Evolutionary conservation across 2,329 filamentous ascomycete genomes (phyloP), one percentile per base, ranked within the genome.

Genomic region (Fusarium sp.): DNA sequence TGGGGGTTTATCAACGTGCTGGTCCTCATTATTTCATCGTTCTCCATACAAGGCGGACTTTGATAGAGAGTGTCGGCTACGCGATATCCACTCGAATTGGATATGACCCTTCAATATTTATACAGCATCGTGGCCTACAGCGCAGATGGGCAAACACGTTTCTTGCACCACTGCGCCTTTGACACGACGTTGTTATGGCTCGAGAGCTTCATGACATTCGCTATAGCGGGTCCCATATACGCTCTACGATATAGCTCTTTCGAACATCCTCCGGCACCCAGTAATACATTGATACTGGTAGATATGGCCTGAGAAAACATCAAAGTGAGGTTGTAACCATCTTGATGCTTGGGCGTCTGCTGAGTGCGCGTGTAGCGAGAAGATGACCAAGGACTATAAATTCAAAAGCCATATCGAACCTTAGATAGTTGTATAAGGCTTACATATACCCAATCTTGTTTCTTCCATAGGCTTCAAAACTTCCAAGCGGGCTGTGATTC

Each of bases 21-120:
- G 42, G 84, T 96, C 28, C 80, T 97, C 41, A 87, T 97, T 45
- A 81, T 96, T 61, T 95, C 92, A 6, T 95, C 92, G 5, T 97
- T 97, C 75, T 91, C 92, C n/a, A 93, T 96, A 47, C 92, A 96
- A 73, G 92, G 93, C 44, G 93, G 91, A 35, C 82, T 97, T 60
- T 97, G 77, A 87, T 29, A 28, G 25, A 38, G 40, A 11, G 29
- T 34, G 28, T 28, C 34, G 10, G 12, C 24, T 34, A 32, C 22
- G 11, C 29, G 11, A 31, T 11, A 35, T 40, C 19, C 19, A 7
- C 22, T 52, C 35, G 26, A 7, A 19, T 31, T 42, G 19, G 15
- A 29, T 25, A 56, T 10, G 47, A 40, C 42, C 19, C 19, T 25
- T 4, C 7, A 19, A 32, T 25, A 31, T 24, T 36, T 36, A 6